A percentile compares a stretch with the other conserved stretches of the same genome.
phyloP scores from a whole-genome alignment of 805 yeast genomes.

The Yamadazyma akitaensis region DNA sequence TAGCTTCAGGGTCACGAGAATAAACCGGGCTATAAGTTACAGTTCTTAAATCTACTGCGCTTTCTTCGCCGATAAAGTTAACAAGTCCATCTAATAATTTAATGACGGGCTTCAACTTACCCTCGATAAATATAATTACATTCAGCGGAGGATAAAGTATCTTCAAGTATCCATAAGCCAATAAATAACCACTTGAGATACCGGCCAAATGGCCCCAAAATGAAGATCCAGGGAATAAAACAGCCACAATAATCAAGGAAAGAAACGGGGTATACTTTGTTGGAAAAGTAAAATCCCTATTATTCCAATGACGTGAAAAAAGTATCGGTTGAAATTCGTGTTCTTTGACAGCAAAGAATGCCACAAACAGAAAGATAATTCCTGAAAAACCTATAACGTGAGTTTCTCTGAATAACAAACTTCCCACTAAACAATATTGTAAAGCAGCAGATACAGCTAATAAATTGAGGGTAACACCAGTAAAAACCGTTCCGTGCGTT shows the following conservation, averaged over 20 bases:
- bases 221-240: constrained; percentile 63
- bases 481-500: constrained; percentile 77
- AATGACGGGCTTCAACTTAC: constrained; percentile 48
- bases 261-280: constrained; percentile 58
- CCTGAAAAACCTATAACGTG: constrained; percentile 70
- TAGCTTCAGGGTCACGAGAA: constrained; percentile 5
- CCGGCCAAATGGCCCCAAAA: constrained; percentile 75
- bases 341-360: constrained; percentile 54
- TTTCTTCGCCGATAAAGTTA: constrained; percentile 57
- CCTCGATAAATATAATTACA: constrained; percentile 63
- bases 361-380: constrained; percentile 65
- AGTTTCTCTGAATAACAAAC: constrained; percentile 47
- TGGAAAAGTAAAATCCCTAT: constrained; percentile 48
- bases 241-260: constrained; percentile 44
- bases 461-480: constrained; percentile 75
- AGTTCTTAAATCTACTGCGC: constrained; percentile 47
- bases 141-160: constrained; percentile 65
- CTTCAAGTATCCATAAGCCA: constrained; percentile 55
- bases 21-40: constrained; percentile 28
- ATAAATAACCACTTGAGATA: constrained; percentile 59
- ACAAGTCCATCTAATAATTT: constrained; percentile 51
- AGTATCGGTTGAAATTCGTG: constrained; percentile 38
- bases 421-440: constrained; percentile 53
- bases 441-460: constrained; percentile 69
- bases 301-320: constrained; percentile 21